phyloP scores from a whole-genome alignment of 2,329 filamentous ascomycete species.

The Penicillium sp. region DNA sequence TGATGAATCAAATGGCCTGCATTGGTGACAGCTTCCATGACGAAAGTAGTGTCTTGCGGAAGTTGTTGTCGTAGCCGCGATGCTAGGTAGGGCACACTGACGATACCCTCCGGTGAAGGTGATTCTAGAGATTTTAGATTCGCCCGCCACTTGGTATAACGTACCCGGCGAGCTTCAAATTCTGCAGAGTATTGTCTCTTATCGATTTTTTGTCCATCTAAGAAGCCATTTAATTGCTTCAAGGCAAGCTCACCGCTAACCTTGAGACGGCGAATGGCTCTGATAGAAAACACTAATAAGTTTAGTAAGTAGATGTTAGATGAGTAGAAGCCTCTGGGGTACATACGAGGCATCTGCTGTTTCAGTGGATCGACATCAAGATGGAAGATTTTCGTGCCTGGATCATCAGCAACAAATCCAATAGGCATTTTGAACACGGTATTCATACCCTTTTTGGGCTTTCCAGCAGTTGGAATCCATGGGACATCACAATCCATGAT shows the following conservation, averaged over 20 bases:
- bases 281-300: slow-evolving; percentile 48
- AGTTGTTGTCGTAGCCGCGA: slow-evolving; percentile 58
- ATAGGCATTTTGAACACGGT: too few species aligned
- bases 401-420: slow-evolving; percentile 25
- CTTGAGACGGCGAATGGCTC: slow-evolving; percentile 46
- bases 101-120: slow-evolving; percentile 5
- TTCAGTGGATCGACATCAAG: slow-evolving; percentile 69
- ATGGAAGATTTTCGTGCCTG: slow-evolving; percentile 63
- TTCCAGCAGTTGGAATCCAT: slow-evolving; percentile 78
- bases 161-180: slow-evolving; percentile 12
- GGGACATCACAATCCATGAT: slow-evolving; percentile 87
- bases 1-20: slow-evolving; percentile 45
- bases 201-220: slow-evolving; percentile 11
- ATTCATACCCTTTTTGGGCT: slow-evolving; percentile 43
- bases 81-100: slow-evolving; percentile 59
- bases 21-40: slow-evolving; percentile 77
- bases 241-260: slow-evolving; percentile 50
- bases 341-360: slow-evolving; percentile 72
- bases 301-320: background rate
- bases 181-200: slow-evolving; percentile 1
- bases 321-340: slow-evolving; percentile 58
- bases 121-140: slow-evolving; percentile 8
- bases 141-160: slow-evolving; percentile 15
- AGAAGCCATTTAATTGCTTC: slow-evolving; percentile 53
- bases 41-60: slow-evolving; percentile 69